Conservation (phyloP, 2,329 filamentous ascomycete species). For the Scedosporium minutisporum region DNA sequence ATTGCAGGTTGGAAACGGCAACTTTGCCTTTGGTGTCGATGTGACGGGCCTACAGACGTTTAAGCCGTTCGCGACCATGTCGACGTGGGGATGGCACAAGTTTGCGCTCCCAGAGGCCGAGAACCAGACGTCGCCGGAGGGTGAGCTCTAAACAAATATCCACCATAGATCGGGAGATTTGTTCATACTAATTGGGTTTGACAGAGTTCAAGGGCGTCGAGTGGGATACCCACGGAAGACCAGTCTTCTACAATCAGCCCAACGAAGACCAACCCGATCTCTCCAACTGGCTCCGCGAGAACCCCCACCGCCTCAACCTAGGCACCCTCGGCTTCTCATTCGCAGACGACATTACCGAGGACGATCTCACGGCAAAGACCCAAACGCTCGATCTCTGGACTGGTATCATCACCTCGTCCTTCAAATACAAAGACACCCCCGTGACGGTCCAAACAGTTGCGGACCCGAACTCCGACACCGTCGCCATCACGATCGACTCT, state of each 20-base stretch:
- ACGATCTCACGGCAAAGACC: conserved; percentile 20
- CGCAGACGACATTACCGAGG: conserved; percentile 10
- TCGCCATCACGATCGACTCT: conserved; percentile 26
- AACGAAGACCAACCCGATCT: conserved; percentile 24
- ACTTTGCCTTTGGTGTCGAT: conserved; percentile 38
- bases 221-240: conserved; percentile 23
- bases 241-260: conserved; percentile 27
- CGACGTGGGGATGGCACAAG: conserved; percentile 40
- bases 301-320: conserved; percentile 33
- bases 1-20: conserved; percentile 39
- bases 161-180: not conserved
- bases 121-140: not conserved
- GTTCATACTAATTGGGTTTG: not conserved
- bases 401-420: conserved; percentile 27
- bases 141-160: not conserved
- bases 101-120: conserved; percentile 31
- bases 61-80: conserved; percentile 35
- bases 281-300: conserved; percentile 44
- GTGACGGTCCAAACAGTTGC: conserved; percentile 26
- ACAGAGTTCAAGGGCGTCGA: conserved; percentile 23
- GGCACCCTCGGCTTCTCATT: conserved; percentile 31
- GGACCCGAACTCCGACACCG: conserved; percentile 28
- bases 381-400: conserved; percentile 26
- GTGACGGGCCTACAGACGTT: conserved; percentile 37
- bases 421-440: conserved; percentile 18